Evolutionary conservation across 148 eudicot genomes (phyloP), one percentile per base, ranked within the genome.

Genomic region (Vaccinium darrowii): DNA sequence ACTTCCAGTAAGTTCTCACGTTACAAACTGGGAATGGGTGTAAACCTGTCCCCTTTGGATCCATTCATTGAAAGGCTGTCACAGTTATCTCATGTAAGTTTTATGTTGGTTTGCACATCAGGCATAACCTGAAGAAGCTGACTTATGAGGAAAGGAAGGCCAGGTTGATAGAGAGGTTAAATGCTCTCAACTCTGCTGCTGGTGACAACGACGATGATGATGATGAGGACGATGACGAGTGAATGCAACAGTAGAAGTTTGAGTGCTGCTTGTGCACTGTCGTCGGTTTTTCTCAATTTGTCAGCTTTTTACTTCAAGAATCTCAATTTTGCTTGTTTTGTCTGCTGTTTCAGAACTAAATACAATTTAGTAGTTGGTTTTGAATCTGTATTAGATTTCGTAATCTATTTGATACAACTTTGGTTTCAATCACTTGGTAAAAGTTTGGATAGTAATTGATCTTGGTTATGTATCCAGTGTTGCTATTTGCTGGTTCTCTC

Each of bases 111-210:
- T 47, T 14, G 71, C 11, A 23, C 19, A 30, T 39, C 87, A 92
- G 94, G 90, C 91, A 86, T 84, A 92, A 94, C 91, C 84, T 89
- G 65, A 94, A 94, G 91, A 94, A 92, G 89, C 87, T 93, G 53
- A 92, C 92, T 11, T 92, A 90, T 23, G 94, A 93, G 54, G 91
- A 92, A 84, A 92, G 97, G 93, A 94, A 88, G 86, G 89, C 88
- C 30, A 91, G 85, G 77, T 88, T 94, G 87, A 86, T 91, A 2
- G 89, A 90, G 87, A 88, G 94, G 89, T 78, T 94, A 75, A 94
- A 92, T 84, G 92, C 93, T 30, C 90, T 94, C 53, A 92, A 94
- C 87, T 88, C 93, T 19, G 92, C 94, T 47, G 91, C 90, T 79
- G 90, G 84, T 65, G 91, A 47, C 50, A 86, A 79, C 10, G 91